Evolutionary conservation across 2,329 filamentous ascomycete species (phyloP).

Genomic region (Lecanicillium sp.): DNA sequence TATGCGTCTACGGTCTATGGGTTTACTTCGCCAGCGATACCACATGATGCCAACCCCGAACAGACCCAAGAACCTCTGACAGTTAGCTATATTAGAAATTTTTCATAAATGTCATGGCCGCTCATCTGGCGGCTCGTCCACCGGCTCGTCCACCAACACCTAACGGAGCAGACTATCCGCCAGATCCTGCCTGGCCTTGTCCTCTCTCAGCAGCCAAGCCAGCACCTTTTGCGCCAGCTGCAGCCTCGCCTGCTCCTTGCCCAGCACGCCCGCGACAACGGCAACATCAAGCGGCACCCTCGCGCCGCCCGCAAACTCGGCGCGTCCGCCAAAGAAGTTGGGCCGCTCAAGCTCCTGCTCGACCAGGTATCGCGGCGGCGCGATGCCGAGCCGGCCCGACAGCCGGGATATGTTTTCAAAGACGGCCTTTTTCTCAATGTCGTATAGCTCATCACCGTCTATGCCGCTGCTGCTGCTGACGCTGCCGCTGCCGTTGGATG

Average conservation of each 20-base stretch:
- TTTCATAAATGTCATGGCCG: too few relatives aligned
- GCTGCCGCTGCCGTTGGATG: slow-evolving; percentile 3
- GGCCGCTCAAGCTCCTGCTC: slow-evolving; percentile 10
- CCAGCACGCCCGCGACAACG: slow-evolving; percentile 22
- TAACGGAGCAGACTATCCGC: neutral
- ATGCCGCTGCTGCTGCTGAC: too few relatives aligned
- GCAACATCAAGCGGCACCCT: slow-evolving; percentile 24
- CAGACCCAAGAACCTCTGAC: too few relatives aligned
- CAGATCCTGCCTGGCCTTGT: slow-evolving; percentile 8
- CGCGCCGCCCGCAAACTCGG: slow-evolving; percentile 23
- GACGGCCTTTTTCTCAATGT: slow-evolving; percentile 11
- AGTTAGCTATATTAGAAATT: too few relatives aligned
- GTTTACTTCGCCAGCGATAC: too few relatives aligned
- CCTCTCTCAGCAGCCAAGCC: slow-evolving; percentile 23
- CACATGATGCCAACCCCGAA: too few relatives aligned
- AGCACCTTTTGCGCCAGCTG: slow-evolving; percentile 32
- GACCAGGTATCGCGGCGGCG: slow-evolving; percentile 26
- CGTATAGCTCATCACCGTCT: too few relatives aligned
- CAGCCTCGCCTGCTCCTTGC: slow-evolving; percentile 27
- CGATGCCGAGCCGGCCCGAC: slow-evolving; percentile 23
- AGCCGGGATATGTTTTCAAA: slow-evolving; percentile 23
- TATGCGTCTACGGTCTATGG: too few relatives aligned
- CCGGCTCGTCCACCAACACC: too few relatives aligned
- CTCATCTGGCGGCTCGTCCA: too few relatives aligned
- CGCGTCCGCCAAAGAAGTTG: slow-evolving; percentile 27